Conservation (phyloP, 176 grass and related monocot species). For the Ensete ventricosum region DNA sequence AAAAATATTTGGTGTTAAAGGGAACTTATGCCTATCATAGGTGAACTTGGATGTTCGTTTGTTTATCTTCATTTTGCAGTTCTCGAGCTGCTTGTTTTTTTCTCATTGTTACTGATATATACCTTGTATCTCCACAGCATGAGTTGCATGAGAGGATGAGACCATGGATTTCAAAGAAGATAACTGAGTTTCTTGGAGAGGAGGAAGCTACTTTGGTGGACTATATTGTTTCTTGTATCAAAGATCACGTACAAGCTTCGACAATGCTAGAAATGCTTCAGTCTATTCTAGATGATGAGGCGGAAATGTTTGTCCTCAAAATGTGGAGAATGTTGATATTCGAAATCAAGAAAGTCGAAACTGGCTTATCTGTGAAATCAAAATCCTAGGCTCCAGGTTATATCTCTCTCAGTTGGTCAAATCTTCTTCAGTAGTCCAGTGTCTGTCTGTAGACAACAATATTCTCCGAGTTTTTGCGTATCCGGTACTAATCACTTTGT, state of each 20-base stretch:
- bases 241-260: slow-evolving; percentile 81
- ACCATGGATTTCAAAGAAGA: slow-evolving; percentile 98
- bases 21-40: not conserved
- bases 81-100: no score
- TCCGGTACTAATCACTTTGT: not conserved
- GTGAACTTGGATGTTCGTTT: not conserved
- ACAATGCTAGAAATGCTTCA: slow-evolving; percentile 90
- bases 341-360: slow-evolving; percentile 95
- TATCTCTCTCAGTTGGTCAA: not conserved
- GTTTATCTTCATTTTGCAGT: no score
- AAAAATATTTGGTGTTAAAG: no score
- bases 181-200: slow-evolving; percentile 93
- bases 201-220: slow-evolving; percentile 97
- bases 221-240: slow-evolving; percentile 89
- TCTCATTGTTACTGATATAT: slow-evolving; percentile 1
- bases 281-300: slow-evolving; percentile 84
- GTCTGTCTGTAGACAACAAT: not conserved
- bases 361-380: slow-evolving; percentile 45
- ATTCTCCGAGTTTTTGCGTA: not conserved
- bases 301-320: slow-evolving; percentile 99
- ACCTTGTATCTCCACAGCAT: slow-evolving; percentile 36
- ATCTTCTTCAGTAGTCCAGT: not conserved
- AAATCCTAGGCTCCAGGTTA: slow-evolving; percentile 29
- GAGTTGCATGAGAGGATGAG: slow-evolving; percentile 92
- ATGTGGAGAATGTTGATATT: slow-evolving; percentile 99